Evolutionary conservation across 129 eudicot species (phyloP).

Genomic region (Lactuca saligna): DNA sequence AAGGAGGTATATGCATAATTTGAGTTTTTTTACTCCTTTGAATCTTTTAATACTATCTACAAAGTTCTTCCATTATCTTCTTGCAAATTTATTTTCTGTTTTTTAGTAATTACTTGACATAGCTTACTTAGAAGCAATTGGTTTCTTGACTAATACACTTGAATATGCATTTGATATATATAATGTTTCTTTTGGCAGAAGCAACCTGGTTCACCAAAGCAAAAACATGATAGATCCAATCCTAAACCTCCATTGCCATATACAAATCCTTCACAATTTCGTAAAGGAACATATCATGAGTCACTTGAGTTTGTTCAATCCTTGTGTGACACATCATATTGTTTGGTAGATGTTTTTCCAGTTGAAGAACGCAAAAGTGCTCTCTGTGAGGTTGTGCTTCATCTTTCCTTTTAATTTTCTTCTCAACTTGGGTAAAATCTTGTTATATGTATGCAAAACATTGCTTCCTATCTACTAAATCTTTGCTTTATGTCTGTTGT

Average conservation of each 20-base stretch:
- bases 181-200: slow-evolving; percentile 50
- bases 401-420: neutral
- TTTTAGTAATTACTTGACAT: too few relatives aligned
- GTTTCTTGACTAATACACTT: too few relatives aligned
- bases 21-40: slow-evolving; percentile 1
- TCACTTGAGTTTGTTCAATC: slow-evolving; percentile 92
- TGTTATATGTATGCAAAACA: neutral
- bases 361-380: slow-evolving; percentile 98
- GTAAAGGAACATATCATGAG: slow-evolving; percentile 94
- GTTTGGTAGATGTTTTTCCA: slow-evolving; percentile 94
- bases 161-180: too few relatives aligned
- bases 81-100: too few relatives aligned
- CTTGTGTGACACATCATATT: slow-evolving; percentile 90
- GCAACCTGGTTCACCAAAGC: slow-evolving; percentile 66
- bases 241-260: slow-evolving; percentile 87
- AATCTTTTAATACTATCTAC: slow-evolving; percentile 2
- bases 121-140: too few relatives aligned
- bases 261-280: slow-evolving; percentile 62
- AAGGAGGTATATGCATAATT: slow-evolving; percentile 61
- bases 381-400: slow-evolving; percentile 73
- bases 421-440: neutral
- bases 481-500: slow-evolving; percentile 39
- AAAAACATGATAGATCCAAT: slow-evolving; percentile 58
- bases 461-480: slow-evolving; percentile 20
- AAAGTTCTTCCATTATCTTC: too few relatives aligned